Percentiles rank a stretch among this genome's conserved stretches.
phyloP scores from a whole-genome alignment of 257 asterid species.

The Avicennia marina region DNA sequence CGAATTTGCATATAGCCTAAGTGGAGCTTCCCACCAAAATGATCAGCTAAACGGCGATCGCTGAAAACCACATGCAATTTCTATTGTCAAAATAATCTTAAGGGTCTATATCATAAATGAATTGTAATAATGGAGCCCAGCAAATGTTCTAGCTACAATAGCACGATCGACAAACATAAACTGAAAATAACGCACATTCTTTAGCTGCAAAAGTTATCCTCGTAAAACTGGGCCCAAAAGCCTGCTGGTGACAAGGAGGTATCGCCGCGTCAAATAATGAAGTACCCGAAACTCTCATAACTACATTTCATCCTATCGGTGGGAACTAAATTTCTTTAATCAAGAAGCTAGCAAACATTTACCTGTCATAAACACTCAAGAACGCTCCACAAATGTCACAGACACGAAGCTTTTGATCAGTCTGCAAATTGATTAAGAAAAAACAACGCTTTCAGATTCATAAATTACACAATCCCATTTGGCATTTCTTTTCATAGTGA shows the following conservation, averaged over 20 bases:
- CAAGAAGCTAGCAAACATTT: constrained; percentile 13
- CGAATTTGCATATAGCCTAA: constrained; percentile 95
- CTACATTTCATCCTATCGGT: constrained; percentile 29
- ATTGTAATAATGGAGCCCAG: constrained; percentile 10
- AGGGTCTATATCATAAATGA: constrained; percentile 1
- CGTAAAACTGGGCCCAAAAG: constrained; percentile 99
- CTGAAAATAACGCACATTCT: constrained; percentile 97
- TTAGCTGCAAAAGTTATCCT: constrained; percentile 97
- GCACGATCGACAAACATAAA: constrained; percentile 51
- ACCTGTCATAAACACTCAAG: constrained; percentile 91
- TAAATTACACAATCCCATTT: not conserved
- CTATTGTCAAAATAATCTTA: constrained; percentile 9
- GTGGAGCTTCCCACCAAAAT: constrained; percentile 99
- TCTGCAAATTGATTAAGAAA: constrained; percentile 53
- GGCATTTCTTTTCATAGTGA: constrained; percentile 6
- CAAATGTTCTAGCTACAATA: constrained; percentile 37
- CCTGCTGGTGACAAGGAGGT: constrained; percentile 99
- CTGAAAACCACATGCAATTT: constrained; percentile 49
- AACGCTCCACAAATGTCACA: constrained; percentile 99
- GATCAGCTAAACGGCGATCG: constrained; percentile 99
- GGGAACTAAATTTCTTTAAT: constrained; percentile 3
- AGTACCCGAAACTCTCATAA: constrained; percentile 44
- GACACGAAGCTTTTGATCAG: constrained; percentile 98
- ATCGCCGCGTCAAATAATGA: constrained; percentile 71
- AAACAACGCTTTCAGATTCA: constrained; percentile 24